phyloP scores from a whole-genome alignment of 1,139 yeast genomes.

The Lodderomyces elongisporus region DNA sequence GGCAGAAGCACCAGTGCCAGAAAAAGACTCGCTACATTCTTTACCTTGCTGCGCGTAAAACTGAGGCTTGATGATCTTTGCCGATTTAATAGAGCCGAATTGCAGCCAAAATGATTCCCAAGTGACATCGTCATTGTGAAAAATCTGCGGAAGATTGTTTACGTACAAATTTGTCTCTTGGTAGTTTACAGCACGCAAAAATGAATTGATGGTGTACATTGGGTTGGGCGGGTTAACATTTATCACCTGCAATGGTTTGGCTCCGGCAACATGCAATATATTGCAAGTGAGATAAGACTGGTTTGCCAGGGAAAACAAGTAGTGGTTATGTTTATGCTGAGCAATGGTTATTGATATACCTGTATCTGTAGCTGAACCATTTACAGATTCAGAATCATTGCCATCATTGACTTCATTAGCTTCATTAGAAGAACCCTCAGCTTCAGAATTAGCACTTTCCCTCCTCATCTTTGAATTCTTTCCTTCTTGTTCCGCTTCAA shows the following conservation, averaged over 20 bases:
- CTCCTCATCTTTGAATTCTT: neutral
- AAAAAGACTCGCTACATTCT: neutral
- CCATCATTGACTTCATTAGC: slow-evolving; percentile 1
- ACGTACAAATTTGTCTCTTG: slow-evolving; percentile 62
- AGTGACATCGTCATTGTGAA: slow-evolving; percentile 34
- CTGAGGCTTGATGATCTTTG: slow-evolving; percentile 42
- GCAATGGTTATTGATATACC: slow-evolving; percentile 28
- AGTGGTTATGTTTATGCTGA: slow-evolving; percentile 38
- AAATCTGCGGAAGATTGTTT: slow-evolving; percentile 43
- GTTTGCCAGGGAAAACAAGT: slow-evolving; percentile 16
- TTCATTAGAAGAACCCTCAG: neutral
- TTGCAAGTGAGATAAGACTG: slow-evolving; percentile 10
- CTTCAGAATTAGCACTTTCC: neutral
- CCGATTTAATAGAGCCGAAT: slow-evolving; percentile 41
- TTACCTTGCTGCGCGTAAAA: slow-evolving; percentile 19
- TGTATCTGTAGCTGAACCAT: no score
- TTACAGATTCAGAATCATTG: no score
- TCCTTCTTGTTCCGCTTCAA: slow-evolving; percentile 8
- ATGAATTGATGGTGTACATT: slow-evolving; percentile 10
- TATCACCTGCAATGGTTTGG: slow-evolving; percentile 1
- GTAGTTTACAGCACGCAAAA: slow-evolving; percentile 26
- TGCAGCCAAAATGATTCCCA: slow-evolving; percentile 41
- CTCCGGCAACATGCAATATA: neutral
- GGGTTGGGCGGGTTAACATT: slow-evolving; percentile 14
- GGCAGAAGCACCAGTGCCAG: neutral